Conservation (phyloP, 345 rosid species). For the Nasturtium officinale region DNA sequence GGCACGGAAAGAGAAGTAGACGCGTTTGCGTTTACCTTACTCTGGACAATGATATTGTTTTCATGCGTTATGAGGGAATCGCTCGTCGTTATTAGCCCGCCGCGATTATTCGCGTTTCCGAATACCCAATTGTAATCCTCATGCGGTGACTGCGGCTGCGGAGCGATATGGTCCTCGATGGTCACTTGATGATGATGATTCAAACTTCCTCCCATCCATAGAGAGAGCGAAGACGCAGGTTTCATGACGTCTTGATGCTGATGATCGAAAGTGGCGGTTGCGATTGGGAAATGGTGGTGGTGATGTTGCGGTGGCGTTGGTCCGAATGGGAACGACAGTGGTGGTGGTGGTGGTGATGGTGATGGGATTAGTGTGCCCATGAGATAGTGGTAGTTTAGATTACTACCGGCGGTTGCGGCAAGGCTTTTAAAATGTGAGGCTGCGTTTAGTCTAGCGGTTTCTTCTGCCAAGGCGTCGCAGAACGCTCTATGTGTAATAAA, state of each 20-base stretch:
- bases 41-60: conserved; percentile 8
- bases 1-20: conserved; percentile 53
- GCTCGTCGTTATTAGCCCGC: conserved; percentile 30
- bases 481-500: conserved; percentile 97
- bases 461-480: conserved; percentile 97
- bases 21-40: conserved; percentile 42
- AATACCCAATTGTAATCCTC: conserved; percentile 40
- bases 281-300: conserved; percentile 41
- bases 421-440: conserved; percentile 53
- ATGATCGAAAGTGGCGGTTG: conserved; percentile 37
- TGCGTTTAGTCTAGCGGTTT: conserved; percentile 87
- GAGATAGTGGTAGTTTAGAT: conserved; percentile 57
- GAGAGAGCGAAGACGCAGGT: conserved; percentile 32
- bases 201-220: conserved; percentile 45
- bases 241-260: conserved; percentile 48
- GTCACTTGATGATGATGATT: conserved; percentile 45
- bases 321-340: conserved; percentile 56
- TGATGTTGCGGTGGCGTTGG: conserved; percentile 45
- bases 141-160: conserved; percentile 20
- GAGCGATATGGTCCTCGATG: conserved; percentile 16
- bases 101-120: conserved; percentile 35
- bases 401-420: conserved; percentile 27
- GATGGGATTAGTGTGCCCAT: conserved; percentile 51
- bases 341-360: conserved; percentile 39
- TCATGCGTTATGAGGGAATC: conserved; percentile 36